Percentiles rank a stretch among this genome's conserved stretches.
phyloP scores from a whole-genome alignment of 495 filamentous ascomycete species.

The Pyrenula massariospora region DNA sequence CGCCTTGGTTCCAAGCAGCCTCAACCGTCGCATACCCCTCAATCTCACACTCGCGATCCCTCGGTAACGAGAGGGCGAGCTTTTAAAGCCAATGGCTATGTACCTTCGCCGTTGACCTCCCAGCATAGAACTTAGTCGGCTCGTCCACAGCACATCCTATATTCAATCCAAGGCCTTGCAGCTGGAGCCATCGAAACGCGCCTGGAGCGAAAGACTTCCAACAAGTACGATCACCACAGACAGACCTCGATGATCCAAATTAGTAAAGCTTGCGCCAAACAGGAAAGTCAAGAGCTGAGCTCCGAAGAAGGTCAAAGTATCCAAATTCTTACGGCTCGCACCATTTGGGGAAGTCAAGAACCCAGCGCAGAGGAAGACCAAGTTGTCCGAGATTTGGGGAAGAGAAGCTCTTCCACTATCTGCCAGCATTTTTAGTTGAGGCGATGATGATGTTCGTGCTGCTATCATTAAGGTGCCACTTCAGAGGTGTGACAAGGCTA shows the following conservation, averaged over 20 bases:
- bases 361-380: no score
- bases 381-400: no score
- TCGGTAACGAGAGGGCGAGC: constrained; percentile 17
- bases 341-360: no score
- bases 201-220: constrained; percentile 59
- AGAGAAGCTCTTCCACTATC: no score
- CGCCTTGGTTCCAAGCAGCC: constrained; percentile 27
- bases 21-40: constrained; percentile 38
- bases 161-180: constrained; percentile 25
- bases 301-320: no score
- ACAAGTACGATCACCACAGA: constrained; percentile 76
- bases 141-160: constrained; percentile 43
- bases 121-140: constrained; percentile 18
- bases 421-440: no score
- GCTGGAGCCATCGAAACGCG: constrained; percentile 34
- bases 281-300: no score
- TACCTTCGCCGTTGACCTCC: constrained; percentile 30
- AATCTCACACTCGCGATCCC: constrained; percentile 11
- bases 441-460: no score
- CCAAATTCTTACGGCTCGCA: no score
- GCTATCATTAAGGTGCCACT: no score
- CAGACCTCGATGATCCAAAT: constrained; percentile 94
- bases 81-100: constrained; percentile 24
- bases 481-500: no score
- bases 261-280: no score